phyloP scores from a whole-genome alignment of 257 asterid species.

The Solanum sejunctum region DNA sequence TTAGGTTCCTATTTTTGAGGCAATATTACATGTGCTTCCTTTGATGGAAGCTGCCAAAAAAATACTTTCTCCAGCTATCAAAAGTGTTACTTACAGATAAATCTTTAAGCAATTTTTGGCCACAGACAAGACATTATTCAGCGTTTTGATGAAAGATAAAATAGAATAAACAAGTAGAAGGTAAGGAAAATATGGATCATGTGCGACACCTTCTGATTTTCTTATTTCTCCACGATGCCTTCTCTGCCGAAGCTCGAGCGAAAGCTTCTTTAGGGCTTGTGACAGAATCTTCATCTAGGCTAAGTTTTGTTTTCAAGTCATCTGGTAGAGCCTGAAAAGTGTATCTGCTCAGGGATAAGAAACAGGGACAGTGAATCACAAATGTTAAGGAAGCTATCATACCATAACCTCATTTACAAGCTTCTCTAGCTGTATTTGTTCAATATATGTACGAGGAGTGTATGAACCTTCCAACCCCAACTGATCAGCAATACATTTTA shows the following conservation, averaged over 20 bases:
- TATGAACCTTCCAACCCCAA: conserved; percentile 85
- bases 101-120: not conserved
- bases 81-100: not conserved
- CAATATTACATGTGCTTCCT: not conserved
- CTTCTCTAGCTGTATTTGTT: conserved; percentile 96
- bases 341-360: conserved; percentile 12
- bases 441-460: conserved; percentile 82
- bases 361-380: not conserved
- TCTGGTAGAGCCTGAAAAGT: conserved; percentile 80
- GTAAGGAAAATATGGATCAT: not conserved
- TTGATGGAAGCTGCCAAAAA: not conserved
- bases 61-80: not conserved
- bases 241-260: conserved; percentile 54
- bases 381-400: conserved; percentile 12
- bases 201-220: conserved; percentile 43
- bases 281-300: conserved; percentile 73
- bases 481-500: conserved; percentile 61
- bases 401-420: conserved; percentile 94
- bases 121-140: not conserved
- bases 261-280: conserved; percentile 84
- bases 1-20: not conserved
- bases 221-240: conserved; percentile 41
- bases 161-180: not conserved
- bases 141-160: not conserved
- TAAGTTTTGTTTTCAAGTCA: conserved; percentile 80